Percentiles rank a stretch among this genome's conserved stretches.
phyloP scores from a whole-genome alignment of 352 stramenopile species.

The Phytophthora pseudosyringae region DNA sequence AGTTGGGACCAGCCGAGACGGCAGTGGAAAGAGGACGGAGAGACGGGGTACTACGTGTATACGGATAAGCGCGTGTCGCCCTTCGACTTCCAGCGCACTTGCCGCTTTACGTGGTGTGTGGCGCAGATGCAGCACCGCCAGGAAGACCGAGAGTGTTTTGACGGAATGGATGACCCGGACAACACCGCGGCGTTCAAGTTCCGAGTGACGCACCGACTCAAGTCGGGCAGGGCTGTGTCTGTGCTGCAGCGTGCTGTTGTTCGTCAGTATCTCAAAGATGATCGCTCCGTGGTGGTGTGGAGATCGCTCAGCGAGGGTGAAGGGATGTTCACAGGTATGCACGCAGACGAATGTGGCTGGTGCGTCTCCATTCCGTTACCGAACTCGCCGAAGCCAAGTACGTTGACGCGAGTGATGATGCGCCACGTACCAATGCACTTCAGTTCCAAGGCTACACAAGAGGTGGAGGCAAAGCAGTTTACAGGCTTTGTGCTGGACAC shows the following conservation, averaged over 20 bases:
- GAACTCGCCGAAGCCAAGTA: neutral
- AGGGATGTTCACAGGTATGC: conserved; percentile 27
- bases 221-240: conserved; percentile 20
- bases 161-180: conserved; percentile 13
- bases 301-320: conserved; percentile 24
- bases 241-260: conserved; percentile 12
- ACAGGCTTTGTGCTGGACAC: conserved; percentile 17
- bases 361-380: conserved; percentile 12
- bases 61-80: conserved; percentile 13
- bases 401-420: conserved; percentile 19
- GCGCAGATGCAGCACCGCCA: conserved; percentile 25
- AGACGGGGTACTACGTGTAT: conserved; percentile 19
- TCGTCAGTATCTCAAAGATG: conserved; percentile 11
- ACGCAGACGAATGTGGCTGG: conserved; percentile 27
- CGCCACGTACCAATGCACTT: conserved; percentile 32
- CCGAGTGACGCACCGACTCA: conserved; percentile 12
- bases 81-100: conserved; percentile 12
- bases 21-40: conserved; percentile 20
- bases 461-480: conserved; percentile 12
- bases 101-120: conserved; percentile 9
- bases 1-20: conserved; percentile 5
- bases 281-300: conserved; percentile 17
- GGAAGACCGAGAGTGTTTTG: conserved; percentile 17
- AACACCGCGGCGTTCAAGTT: conserved; percentile 23
- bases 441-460: neutral